Evolutionary conservation across 2,329 filamentous ascomycete genomes (phyloP).

Genomic region (Xylaria hypoxylon): DNA sequence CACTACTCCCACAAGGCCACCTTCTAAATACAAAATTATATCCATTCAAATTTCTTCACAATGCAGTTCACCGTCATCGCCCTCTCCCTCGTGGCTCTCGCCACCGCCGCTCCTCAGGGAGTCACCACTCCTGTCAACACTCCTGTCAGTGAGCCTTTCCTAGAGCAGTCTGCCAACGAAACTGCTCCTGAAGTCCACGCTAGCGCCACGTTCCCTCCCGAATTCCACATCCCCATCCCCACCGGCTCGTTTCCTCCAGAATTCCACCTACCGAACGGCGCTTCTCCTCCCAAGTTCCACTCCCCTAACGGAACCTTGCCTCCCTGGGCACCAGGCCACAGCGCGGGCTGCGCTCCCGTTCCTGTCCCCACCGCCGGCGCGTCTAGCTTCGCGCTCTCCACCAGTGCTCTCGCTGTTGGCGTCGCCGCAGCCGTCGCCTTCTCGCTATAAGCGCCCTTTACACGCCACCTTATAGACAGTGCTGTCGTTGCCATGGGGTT

Average conservation of each 20-base stretch:
- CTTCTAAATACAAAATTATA: neutral
- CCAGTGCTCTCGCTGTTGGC: conserved; percentile 8
- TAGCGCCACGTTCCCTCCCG: neutral
- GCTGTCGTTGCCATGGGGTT: neutral
- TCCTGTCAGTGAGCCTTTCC: no score
- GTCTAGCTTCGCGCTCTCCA: neutral
- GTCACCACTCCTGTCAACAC: no score
- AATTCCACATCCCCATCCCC: neutral
- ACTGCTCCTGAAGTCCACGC: no score
- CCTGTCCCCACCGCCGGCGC: neutral
- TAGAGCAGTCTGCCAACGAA: no score
- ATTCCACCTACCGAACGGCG: no score
- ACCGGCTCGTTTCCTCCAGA: no score
- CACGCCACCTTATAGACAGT: no score
- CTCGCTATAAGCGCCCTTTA: neutral
- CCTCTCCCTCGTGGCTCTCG: conserved; percentile 11
- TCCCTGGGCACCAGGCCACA: neutral
- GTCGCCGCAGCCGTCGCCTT: neutral
- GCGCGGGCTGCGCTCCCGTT: neutral
- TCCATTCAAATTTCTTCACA: neutral
- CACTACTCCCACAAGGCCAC: neutral
- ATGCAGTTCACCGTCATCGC: conserved; percentile 24
- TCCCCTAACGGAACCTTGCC: neutral
- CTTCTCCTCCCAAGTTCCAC: neutral
- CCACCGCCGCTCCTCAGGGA: neutral